phyloP scores from a whole-genome alignment of 2,329 filamentous ascomycete genomes.

The Aaosphaeria pasadenensis region DNA sequence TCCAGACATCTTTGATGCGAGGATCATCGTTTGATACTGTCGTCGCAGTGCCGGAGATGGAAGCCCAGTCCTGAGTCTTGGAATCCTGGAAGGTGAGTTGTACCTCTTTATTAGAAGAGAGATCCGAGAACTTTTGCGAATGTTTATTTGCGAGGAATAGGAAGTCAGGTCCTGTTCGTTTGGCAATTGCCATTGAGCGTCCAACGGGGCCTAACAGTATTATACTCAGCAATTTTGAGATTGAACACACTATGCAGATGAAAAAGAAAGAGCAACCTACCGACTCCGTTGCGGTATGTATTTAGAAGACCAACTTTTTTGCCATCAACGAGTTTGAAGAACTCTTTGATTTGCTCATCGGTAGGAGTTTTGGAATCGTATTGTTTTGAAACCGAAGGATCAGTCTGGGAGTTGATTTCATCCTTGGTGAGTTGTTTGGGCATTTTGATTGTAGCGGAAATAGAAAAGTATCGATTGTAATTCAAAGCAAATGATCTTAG shows the following conservation, averaged over 20 bases:
- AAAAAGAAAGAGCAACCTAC: constrained; percentile 17
- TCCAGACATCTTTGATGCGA: constrained; percentile 49
- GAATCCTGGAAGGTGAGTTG: constrained; percentile 48
- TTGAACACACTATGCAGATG: neutral
- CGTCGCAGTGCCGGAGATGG: constrained; percentile 42
- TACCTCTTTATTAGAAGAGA: constrained; percentile 41
- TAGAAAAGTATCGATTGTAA: neutral
- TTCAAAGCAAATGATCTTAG: neutral
- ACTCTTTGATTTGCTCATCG: constrained; percentile 46
- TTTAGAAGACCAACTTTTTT: constrained; percentile 45
- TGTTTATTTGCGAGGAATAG: constrained; percentile 50
- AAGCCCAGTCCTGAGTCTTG: constrained; percentile 48
- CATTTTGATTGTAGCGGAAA: constrained; percentile 38
- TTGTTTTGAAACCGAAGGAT: constrained; percentile 50
- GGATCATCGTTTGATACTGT: constrained; percentile 44
- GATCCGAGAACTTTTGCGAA: constrained; percentile 47
- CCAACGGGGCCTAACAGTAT: constrained; percentile 35
- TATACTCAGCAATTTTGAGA: constrained; percentile 4
- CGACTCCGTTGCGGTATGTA: constrained; percentile 41
- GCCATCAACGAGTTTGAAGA: constrained; percentile 46
- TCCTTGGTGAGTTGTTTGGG: constrained; percentile 39
- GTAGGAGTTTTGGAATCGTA: constrained; percentile 44
- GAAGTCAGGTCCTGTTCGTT: constrained; percentile 57
- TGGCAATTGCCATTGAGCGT: constrained; percentile 49
- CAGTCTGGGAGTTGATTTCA: constrained; percentile 43